Base-by-base conservation (phyloP, 2,329 filamentous ascomycete species). In the Emergomyces pasteurianus region DNA sequence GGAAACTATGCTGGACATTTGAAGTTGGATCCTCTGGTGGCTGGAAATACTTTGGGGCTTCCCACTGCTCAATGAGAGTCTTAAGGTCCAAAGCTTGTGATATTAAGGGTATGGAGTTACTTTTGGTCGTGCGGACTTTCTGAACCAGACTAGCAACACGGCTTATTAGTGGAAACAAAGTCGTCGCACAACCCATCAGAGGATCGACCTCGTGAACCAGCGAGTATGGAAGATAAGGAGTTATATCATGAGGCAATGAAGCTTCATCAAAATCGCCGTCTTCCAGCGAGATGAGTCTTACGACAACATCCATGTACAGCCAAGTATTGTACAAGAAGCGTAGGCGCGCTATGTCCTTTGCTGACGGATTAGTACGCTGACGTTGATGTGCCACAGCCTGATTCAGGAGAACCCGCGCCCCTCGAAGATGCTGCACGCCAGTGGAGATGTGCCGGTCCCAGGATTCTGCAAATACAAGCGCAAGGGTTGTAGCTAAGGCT, bases 221-320 rank as follows among this genome's bases (percentile, higher is more conserved):
- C 69, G 70, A 74, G 59, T 68, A 75, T 5, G 78, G 75, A 28
- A 74, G 71, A 36, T 75, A 73, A 26, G 70, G 67, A 12, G n/a
- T 43, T 1, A 57, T 28, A 21, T 57, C 38, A 16, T 18, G 69
- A 66, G 23, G 70, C 12, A 71, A 75, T 56, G 62, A 62, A 21
- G 80, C 65, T 6, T 79, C 74, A 49, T 77, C 74, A 52, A 82
- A 77, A 14, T 83, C 81, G 28, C 83, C 81, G 42, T 81, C 79
- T 61, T 84, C 82, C 2, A 83, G 73, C 2, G 85, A 85, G 0
- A 85, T 88, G 56, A 89, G 74, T 16, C 86, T 81, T 28, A 86
- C 83, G 63, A 89, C 85, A 34, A 89, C 86, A 69, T 88, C 85
- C 81, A 88, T 86, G 67, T 89, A 89, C 8, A 88, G 79, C 83